Evolutionary conservation across 177 flowering plant species (phyloP), one percentile per base, ranked within the genome.

Genomic region (Vitis hybrid): DNA sequence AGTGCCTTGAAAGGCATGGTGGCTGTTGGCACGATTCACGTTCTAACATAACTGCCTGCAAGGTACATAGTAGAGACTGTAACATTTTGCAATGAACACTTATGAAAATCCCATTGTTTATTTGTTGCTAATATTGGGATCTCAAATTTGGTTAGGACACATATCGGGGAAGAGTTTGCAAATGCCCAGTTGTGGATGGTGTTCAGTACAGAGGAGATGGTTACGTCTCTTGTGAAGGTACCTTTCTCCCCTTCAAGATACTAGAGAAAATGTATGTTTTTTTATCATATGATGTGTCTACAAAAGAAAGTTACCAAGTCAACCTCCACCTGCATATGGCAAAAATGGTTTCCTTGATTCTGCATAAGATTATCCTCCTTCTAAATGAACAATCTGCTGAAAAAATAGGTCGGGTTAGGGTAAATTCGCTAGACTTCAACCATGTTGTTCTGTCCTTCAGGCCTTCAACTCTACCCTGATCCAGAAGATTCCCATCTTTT

Each of bases 141-240:
- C 50, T 54, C 59, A 57, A 29, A 20, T 39, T 60, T 67, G 13
- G 52, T 50, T 73, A 94, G 99, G 99, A 94, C 76, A 94, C 98
- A 59, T 94, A 83, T 74, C 83, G 98, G 74, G 98, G 98, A 68
- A 86, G 98, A 84, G 82, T 91, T n/a, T 94, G 99, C 54, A 85
- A 91, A 75, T 94, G 99, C 75, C 99, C 99, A 63, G 55, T 76
- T 13, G 89, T 88, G 51, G 77, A 82, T 52, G 97, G 98, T 56
- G 91, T 94, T 65, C 95, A 91, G 65, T 94, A 86, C 66, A 74
- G 31, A 65, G 99, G 99, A 75, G 99, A 94, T 81, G 99, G 98
- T 67, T 94, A 93, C 62, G 70, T 68, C 10, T 79, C 85, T 45
- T 94, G 99, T 77, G 72, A 86, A 85, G 91, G 99, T 94, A 71